Evolutionary conservation across 768 basidiomycete genomes (phyloP).

Genomic region (Boletales sp.): DNA sequence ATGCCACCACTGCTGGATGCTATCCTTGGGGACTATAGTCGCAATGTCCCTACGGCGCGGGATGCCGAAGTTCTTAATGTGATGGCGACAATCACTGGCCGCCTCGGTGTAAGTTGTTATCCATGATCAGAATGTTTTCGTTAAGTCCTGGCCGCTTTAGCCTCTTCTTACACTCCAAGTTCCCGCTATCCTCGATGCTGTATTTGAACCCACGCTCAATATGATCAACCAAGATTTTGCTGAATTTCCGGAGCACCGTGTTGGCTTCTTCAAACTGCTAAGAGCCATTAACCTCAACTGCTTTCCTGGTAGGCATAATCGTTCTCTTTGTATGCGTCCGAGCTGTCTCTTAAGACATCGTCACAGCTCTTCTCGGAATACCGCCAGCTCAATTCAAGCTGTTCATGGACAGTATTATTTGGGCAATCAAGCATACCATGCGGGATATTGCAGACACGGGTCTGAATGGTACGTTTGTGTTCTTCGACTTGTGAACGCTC

Average conservation of each 20-base stretch:
- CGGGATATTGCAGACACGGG: constrained; percentile 95
- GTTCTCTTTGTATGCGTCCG: not conserved
- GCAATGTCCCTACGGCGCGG: constrained; percentile 88
- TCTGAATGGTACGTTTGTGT: constrained; percentile 52
- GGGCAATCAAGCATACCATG: constrained; percentile 99
- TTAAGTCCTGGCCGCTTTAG: constrained; percentile 38
- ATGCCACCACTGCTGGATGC: constrained; percentile 96
- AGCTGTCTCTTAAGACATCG: not conserved
- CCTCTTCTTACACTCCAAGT: constrained; percentile 88
- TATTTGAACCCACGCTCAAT: constrained; percentile 93
- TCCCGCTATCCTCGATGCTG: constrained; percentile 90
- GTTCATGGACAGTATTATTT: constrained; percentile 96
- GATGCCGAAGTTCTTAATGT: constrained; percentile 98
- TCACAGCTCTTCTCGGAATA: constrained; percentile 67
- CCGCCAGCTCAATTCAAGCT: constrained; percentile 95
- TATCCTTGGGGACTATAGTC: constrained; percentile 95
- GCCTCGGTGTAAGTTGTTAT: constrained; percentile 70
- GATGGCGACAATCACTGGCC: constrained; percentile 89
- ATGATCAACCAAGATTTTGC: constrained; percentile 99
- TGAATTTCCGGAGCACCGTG: constrained; percentile 97
- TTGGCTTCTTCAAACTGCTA: constrained; percentile 94
- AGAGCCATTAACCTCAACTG: constrained; percentile 89
- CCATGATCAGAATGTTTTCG: not conserved
- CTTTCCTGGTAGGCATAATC: constrained; percentile 79
- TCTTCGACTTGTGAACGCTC: not conserved